Conservation (phyloP, 2,329 filamentous ascomycete genomes). For the Rhytidhysteron rufulum region DNA sequence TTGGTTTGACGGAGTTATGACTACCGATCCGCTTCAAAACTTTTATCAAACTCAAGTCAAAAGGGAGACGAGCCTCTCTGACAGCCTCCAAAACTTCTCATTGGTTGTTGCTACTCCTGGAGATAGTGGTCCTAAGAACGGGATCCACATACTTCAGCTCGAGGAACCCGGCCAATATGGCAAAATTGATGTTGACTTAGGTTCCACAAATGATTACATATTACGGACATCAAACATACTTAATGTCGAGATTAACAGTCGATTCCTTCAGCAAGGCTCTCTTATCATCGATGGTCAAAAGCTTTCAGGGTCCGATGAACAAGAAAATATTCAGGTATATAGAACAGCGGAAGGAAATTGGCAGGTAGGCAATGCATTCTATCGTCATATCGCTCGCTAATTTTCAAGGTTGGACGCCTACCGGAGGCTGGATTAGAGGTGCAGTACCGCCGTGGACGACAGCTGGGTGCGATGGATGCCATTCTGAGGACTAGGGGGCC, state of each 20-base stretch:
- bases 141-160: constrained; percentile 50
- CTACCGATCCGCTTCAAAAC: constrained; percentile 43
- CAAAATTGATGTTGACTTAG: constrained; percentile 46
- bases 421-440: constrained; percentile 3
- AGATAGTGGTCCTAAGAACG: constrained; percentile 50
- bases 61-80: constrained; percentile 13
- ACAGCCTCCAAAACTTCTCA: constrained; percentile 37
- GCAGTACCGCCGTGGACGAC: constrained; percentile 40
- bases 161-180: constrained; percentile 49
- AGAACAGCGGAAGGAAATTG: constrained; percentile 2
- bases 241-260: constrained; percentile 23
- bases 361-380: constrained; percentile 8
- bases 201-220: constrained; percentile 7
- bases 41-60: constrained; percentile 45
- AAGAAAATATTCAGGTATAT: background rate
- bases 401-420: constrained; percentile 4
- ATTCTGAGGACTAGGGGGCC: constrained; percentile 47
- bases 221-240: constrained; percentile 32
- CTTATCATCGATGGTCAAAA: constrained; percentile 21
- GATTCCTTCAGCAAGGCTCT: constrained; percentile 9
- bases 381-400: background rate
- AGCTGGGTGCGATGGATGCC: constrained; percentile 52
- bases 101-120: constrained; percentile 51
- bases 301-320: constrained; percentile 3
- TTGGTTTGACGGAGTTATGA: constrained; percentile 55